Evolutionary conservation across 2,329 filamentous ascomycete species (phyloP).

Genomic region (Corniculantispora saksenae): DNA sequence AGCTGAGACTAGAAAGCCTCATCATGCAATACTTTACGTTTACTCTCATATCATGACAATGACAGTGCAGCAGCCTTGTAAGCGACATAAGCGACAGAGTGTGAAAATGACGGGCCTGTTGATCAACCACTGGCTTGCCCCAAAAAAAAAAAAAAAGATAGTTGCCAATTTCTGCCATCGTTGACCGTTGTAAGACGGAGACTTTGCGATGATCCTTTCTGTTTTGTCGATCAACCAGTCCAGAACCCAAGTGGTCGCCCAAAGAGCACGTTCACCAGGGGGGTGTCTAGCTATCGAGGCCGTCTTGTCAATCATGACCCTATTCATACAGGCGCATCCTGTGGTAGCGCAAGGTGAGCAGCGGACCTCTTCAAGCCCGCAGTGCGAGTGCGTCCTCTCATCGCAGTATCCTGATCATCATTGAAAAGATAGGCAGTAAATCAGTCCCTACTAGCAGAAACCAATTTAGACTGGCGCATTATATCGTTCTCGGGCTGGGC

Average conservation of each 20-base stretch:
- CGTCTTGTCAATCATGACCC: slow-evolving; percentile 3
- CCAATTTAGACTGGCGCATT: background rate
- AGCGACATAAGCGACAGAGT: too few relatives aligned
- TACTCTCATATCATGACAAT: too few relatives aligned
- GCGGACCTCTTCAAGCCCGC: too few relatives aligned
- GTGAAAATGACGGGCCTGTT: too few relatives aligned
- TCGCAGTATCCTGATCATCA: background rate
- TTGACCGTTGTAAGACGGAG: slow-evolving; percentile 8
- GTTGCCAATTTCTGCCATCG: background rate
- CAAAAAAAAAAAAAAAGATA: too few relatives aligned
- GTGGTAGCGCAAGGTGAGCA: too few relatives aligned
- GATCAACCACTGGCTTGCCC: too few relatives aligned
- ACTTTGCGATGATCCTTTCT: background rate
- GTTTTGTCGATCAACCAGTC: slow-evolving; percentile 9
- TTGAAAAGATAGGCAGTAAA: background rate
- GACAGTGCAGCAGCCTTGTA: too few relatives aligned
- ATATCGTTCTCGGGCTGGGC: background rate
- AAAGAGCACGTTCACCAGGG: background rate
- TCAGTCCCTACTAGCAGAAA: background rate
- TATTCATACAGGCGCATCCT: background rate
- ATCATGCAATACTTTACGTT: too few relatives aligned
- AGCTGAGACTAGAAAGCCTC: too few relatives aligned
- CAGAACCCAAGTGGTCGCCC: background rate
- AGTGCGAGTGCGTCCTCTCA: too few relatives aligned
- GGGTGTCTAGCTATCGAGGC: background rate